phyloP scores from a whole-genome alignment of 2,329 filamentous ascomycete species.

The Calonectria multiphialidica region DNA sequence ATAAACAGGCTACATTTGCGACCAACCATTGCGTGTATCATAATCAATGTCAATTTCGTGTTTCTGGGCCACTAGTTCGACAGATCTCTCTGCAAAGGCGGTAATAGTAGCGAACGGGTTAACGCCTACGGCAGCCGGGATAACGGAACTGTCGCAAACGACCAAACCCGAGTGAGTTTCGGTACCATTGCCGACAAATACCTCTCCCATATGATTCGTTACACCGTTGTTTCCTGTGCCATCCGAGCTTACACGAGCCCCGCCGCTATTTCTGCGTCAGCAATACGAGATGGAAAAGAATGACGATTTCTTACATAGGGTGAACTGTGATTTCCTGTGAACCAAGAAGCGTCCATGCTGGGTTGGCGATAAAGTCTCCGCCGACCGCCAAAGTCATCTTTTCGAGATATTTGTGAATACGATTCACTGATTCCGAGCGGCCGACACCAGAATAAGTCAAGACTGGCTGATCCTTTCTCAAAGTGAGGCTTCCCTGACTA shows the following conservation, averaged over 20 bases:
- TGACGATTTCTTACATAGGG: constrained; percentile 52
- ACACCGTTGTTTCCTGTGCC: constrained; percentile 68
- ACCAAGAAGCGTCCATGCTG: constrained; percentile 67
- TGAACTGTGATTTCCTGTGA: constrained; percentile 74
- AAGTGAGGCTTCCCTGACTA: constrained; percentile 69
- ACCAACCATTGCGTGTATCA: constrained; percentile 33
- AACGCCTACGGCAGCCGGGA: constrained; percentile 72
- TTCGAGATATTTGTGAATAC: constrained; percentile 64
- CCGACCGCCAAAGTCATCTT: constrained; percentile 69
- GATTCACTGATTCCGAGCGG: constrained; percentile 65
- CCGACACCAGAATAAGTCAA: constrained; percentile 72
- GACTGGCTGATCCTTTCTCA: constrained; percentile 70
- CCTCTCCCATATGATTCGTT: constrained; percentile 71
- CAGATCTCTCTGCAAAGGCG: constrained; percentile 74
- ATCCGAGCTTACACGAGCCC: constrained; percentile 72
- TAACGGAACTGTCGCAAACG: constrained; percentile 71
- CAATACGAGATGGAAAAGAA: neutral
- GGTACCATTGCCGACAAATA: constrained; percentile 65
- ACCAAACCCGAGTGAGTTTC: constrained; percentile 70
- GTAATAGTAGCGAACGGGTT: constrained; percentile 79
- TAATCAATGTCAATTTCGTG: constrained; percentile 29
- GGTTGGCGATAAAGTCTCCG: constrained; percentile 70
- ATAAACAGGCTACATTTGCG: constrained; percentile 25
- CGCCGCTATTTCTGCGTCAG: constrained; percentile 50
- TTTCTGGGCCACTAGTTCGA: constrained; percentile 52